These are phyloP conservation scores for Hypholoma sublateritium DNA, from an alignment of 768 basidiomycete species.

Conservation along the genomic window DNA sequence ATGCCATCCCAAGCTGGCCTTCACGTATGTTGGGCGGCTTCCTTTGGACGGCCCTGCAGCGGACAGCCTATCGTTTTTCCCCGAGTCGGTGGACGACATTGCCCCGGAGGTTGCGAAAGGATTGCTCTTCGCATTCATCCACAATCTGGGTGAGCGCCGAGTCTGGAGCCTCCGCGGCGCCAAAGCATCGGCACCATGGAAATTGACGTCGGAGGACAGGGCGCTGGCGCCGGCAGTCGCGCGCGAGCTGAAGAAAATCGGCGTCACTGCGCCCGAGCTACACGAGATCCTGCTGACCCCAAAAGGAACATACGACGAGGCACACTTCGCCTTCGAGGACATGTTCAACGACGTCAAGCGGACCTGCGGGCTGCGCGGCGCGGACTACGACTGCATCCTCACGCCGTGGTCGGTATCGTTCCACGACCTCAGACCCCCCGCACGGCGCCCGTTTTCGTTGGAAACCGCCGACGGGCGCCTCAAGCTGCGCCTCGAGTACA, in stretches of 20 bases:
- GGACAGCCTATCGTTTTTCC: background rate
- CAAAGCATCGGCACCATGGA: background rate
- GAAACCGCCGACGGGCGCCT: too few species aligned
- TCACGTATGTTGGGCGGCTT: background rate
- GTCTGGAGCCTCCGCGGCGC: background rate
- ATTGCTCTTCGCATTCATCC: background rate
- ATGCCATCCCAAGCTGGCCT: background rate
- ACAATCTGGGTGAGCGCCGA: background rate
- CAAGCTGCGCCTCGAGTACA: too few species aligned
- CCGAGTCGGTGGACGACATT: background rate
- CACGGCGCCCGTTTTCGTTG: too few species aligned
- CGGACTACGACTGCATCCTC: too few species aligned
- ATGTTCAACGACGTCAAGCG: background rate
- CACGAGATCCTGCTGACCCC: background rate
- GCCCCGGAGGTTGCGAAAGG: background rate
- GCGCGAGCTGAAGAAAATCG: background rate
- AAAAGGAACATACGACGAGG: background rate
- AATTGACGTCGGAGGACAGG: background rate
- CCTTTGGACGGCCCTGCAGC: background rate
- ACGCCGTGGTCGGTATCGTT: too few species aligned
- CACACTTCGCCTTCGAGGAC: background rate
- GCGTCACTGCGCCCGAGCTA: background rate
- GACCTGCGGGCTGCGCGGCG: too few species aligned
- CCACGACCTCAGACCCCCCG: too few species aligned
- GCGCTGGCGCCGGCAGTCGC: background rate